A percentile compares a stretch with the other conserved stretches of the same genome.
phyloP scores from a whole-genome alignment of 805 yeast genomes.

The Isabelozyma rhagii region DNA sequence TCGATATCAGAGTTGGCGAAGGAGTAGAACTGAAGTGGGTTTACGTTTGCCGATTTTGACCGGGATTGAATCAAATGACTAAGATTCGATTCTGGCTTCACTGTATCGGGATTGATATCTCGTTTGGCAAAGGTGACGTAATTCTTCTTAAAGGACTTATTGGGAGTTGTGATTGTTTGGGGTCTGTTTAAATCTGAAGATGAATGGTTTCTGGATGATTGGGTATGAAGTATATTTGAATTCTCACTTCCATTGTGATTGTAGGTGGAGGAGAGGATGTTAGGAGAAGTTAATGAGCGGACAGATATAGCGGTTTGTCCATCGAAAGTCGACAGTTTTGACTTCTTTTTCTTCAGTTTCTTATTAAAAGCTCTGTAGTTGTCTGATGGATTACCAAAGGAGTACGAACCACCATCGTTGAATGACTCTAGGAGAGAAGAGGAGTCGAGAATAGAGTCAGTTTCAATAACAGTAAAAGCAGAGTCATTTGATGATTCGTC shows the following conservation, averaged over 20 bases:
- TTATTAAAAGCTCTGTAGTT: conserved; percentile 7
- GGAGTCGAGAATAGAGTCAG: conserved; percentile 31
- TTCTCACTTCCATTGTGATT: conserved; percentile 5
- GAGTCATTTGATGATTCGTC: conserved; percentile 34
- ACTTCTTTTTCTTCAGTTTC: conserved; percentile 8
- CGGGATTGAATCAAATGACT: conserved; percentile 42
- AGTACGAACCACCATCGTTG: conserved; percentile 9
- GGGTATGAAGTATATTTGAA: background rate
- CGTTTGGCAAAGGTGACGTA: conserved; percentile 19
- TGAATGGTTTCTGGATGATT: conserved; percentile 5
- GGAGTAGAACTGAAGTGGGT: conserved; percentile 44
- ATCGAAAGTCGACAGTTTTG: conserved; percentile 1
- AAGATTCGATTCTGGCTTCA: background rate
- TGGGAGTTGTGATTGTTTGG: conserved; percentile 1
- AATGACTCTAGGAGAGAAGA: conserved; percentile 23
- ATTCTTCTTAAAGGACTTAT: conserved; percentile 4
- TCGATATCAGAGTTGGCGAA: conserved; percentile 31
- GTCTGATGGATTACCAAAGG: conserved; percentile 11
- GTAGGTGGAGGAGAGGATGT: background rate
- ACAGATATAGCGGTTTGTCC: background rate
- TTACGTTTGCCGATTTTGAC: conserved; percentile 28
- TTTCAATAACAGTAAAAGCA: conserved; percentile 43
- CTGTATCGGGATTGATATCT: background rate
- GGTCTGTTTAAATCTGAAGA: background rate
- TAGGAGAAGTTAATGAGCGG: background rate